Evolutionary conservation across 495 filamentous ascomycete species (phyloP).

Genomic region (Articulospora tetracladia): DNA sequence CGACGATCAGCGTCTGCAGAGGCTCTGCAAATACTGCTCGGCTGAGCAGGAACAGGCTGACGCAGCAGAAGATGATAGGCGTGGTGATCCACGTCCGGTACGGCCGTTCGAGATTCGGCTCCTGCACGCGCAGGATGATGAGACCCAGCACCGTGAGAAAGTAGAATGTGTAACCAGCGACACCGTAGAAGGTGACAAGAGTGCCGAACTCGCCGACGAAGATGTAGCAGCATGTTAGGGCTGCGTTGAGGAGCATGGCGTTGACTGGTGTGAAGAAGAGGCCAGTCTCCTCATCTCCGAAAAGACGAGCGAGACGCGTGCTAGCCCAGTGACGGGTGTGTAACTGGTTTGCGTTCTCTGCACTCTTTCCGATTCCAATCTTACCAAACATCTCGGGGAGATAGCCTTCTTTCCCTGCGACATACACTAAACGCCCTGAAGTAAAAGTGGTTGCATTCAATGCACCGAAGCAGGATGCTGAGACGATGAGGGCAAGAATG

Average conservation of each 20-base stretch:
- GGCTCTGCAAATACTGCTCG: conserved; percentile 86
- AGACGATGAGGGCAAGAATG: conserved; percentile 84
- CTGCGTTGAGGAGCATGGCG: conserved; percentile 77
- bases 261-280: conserved; percentile 86
- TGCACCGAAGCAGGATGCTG: conserved; percentile 83
- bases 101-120: conserved; percentile 82
- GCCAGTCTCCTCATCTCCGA: conserved; percentile 57
- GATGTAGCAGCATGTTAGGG: conserved; percentile 71
- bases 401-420: conserved; percentile 92
- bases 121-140: conserved; percentile 83
- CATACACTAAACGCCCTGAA: conserved; percentile 85
- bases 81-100: conserved; percentile 96
- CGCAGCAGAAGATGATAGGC: conserved; percentile 97
- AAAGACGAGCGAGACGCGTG: conserved; percentile 49
- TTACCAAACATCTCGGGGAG: conserved; percentile 79
- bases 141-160: conserved; percentile 92
- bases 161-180: conserved; percentile 95
- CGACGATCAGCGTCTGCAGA: conserved; percentile 80
- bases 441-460: conserved; percentile 96
- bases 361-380: conserved; percentile 62
- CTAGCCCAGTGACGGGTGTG: conserved; percentile 56
- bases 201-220: conserved; percentile 86
- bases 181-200: conserved; percentile 92
- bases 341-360: conserved; percentile 35
- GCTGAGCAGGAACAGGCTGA: conserved; percentile 86